Base-by-base conservation (phyloP, 257 asterid genomes). In the Solanum virginianum region DNA sequence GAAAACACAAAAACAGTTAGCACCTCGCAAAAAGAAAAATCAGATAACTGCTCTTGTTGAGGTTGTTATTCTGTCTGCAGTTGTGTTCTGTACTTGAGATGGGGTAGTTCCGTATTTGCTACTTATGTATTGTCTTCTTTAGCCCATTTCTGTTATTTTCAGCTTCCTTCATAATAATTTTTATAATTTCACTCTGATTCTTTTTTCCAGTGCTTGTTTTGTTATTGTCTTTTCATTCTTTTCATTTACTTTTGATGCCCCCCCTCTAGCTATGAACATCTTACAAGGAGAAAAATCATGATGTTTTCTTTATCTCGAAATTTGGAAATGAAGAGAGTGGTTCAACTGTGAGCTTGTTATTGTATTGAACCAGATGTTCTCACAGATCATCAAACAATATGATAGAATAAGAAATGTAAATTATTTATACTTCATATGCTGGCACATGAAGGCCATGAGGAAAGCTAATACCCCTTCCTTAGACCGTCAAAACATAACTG, bases 1-100 rank as follows among this genome's bases (percentile, higher is more conserved):
- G 99, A 97, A 97, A 88, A 95, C 98, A 55, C 98, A 96, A 89
- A 92, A 92, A 80, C 98, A 96, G 87, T 90, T 96, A 71, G 92
- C 94, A 0, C 98, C 98, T 54, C 91, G 97, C 69, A 96, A 94
- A 91, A 93, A 96, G 87, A 95, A 93, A 89, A 96, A 94, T 88
- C 97, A 94, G 85, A 95, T 96, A 84, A 94, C 98, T 80, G 87
- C 93, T 87, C 95, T 94, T 86, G 99, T 93, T 87, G 99, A 96
- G 99, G 99, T 96, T 90, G 84, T 36, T 63, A 80, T 71, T 20
- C 80, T 41, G 57, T 79, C 26, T 47, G 65, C 47, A 55, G 80
- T 36, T 43, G 54, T 13, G 56, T 84, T 49, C 13, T 51, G 81
- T 62, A 16, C 18, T 62, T 84, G 72, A 56, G 36, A 9, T 77